A percentile compares a stretch with the other conserved stretches of the same genome.
phyloP scores from a whole-genome alignment of 768 basidiomycete genomes.

The Serpula lacrymans region DNA sequence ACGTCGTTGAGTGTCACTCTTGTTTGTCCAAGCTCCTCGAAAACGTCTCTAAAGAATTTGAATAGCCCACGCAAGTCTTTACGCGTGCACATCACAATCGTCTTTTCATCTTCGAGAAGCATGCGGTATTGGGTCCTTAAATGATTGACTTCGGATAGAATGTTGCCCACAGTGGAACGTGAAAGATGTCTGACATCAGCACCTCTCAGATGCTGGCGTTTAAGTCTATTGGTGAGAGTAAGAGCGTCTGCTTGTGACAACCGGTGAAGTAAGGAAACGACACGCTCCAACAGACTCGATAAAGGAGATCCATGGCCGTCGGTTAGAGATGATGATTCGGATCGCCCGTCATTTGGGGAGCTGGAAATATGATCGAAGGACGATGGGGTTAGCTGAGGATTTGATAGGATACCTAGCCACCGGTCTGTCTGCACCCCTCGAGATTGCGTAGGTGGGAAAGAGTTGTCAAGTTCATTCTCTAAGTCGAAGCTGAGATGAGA shows the following conservation, averaged over 20 bases:
- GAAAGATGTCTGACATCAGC: constrained; percentile 88
- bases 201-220: constrained; percentile 82
- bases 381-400: constrained; percentile 32
- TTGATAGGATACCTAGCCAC: constrained; percentile 25
- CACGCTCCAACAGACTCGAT: constrained; percentile 58
- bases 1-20: constrained; percentile 85
- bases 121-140: constrained; percentile 74
- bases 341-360: constrained; percentile 57
- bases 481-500: constrained; percentile 38
- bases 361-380: constrained; percentile 35
- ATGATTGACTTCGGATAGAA: constrained; percentile 65
- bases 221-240: constrained; percentile 84
- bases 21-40: constrained; percentile 78
- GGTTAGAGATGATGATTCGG: constrained; percentile 71
- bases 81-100: constrained; percentile 58
- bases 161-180: constrained; percentile 69
- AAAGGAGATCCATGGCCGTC: constrained; percentile 50
- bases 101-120: constrained; percentile 72
- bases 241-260: constrained; percentile 77
- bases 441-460: constrained; percentile 57
- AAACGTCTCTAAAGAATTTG: constrained; percentile 81
- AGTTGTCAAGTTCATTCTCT: constrained; percentile 39
- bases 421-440: constrained; percentile 69
- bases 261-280: constrained; percentile 58
- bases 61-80: constrained; percentile 81